phyloP scores from a whole-genome alignment of 345 rosid genomes.

The Gossypium mustelinum region DNA sequence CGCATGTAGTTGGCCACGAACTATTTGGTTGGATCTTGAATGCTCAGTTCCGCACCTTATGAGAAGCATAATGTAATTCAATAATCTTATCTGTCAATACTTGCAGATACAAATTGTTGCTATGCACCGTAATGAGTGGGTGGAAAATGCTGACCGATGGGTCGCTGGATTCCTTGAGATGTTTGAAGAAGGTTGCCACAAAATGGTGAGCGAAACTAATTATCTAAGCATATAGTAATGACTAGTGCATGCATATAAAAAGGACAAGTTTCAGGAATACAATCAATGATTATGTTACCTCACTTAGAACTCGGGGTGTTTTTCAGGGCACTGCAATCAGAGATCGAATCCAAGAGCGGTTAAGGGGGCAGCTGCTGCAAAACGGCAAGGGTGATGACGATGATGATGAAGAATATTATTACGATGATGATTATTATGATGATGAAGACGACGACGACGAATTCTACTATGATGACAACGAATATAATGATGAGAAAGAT shows the following conservation, averaged over 20 bases:
- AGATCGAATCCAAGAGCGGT: conserved; percentile 75
- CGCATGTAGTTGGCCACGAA: background rate
- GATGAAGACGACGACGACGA: conserved; percentile 32
- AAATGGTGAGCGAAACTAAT: conserved; percentile 59
- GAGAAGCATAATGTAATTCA: background rate
- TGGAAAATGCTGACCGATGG: conserved; percentile 97
- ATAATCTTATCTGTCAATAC: background rate
- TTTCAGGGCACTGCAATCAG: conserved; percentile 79
- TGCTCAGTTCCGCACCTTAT: background rate
- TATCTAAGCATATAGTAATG: background rate
- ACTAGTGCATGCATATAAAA: background rate
- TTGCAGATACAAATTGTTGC: conserved; percentile 77
- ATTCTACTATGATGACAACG: conserved; percentile 37
- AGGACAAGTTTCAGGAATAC: background rate
- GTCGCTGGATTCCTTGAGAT: conserved; percentile 97
- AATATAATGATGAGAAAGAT: conserved; percentile 31
- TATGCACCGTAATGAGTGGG: conserved; percentile 82
- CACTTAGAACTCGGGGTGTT: background rate
- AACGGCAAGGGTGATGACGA: conserved; percentile 34
- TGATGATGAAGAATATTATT: conserved; percentile 37
- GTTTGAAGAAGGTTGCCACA: conserved; percentile 99
- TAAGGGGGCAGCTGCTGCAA: conserved; percentile 53
- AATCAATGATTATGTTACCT: background rate
- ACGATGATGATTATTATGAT: conserved; percentile 38
- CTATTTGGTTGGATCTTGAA: background rate